Evolutionary conservation across 495 filamentous ascomycete species (phyloP).

Genomic region (Penicillium argentinense): DNA sequence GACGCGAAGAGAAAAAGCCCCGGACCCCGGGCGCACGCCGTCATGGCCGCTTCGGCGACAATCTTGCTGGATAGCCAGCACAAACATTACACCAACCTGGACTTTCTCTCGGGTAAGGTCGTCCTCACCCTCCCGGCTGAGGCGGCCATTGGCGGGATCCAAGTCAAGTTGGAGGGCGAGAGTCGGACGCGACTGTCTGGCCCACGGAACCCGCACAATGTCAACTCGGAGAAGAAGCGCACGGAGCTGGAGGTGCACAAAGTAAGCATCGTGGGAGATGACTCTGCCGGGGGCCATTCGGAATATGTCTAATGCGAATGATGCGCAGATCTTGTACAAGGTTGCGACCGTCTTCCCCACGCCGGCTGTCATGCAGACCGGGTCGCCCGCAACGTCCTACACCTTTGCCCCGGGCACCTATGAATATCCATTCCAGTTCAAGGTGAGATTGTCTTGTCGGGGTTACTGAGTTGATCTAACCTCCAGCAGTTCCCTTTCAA

Average conservation of each 20-base stretch:
- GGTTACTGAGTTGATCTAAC: neutral
- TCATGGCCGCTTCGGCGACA: slow-evolving; percentile 66
- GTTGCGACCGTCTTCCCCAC: slow-evolving; percentile 64
- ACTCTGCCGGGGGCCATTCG: no score
- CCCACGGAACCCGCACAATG: slow-evolving; percentile 59
- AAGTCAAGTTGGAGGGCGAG: slow-evolving; percentile 94
- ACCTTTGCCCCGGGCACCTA: slow-evolving; percentile 75
- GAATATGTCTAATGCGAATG: neutral
- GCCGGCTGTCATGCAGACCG: slow-evolving; percentile 47
- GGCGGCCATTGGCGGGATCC: slow-evolving; percentile 70
- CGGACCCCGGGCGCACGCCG: slow-evolving; percentile 25
- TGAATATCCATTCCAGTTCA: slow-evolving; percentile 89
- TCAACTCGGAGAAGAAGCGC: slow-evolving; percentile 53
- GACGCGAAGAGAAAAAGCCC: no score
- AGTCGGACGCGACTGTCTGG: slow-evolving; percentile 64
- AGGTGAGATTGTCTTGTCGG: slow-evolving; percentile 43
- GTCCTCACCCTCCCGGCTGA: slow-evolving; percentile 62
- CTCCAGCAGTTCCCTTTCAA: slow-evolving; percentile 74
- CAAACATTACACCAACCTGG: slow-evolving; percentile 84
- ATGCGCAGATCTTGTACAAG: slow-evolving; percentile 62
- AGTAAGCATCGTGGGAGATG: no score
- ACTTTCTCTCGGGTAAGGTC: slow-evolving; percentile 70
- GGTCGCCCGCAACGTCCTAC: slow-evolving; percentile 48
- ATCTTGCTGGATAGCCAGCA: slow-evolving; percentile 74
- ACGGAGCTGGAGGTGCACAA: slow-evolving; percentile 76